Evolutionary conservation across 306 rosid species (phyloP), one percentile per base, ranked within the genome.

Genomic region (Cicer judaicum): DNA sequence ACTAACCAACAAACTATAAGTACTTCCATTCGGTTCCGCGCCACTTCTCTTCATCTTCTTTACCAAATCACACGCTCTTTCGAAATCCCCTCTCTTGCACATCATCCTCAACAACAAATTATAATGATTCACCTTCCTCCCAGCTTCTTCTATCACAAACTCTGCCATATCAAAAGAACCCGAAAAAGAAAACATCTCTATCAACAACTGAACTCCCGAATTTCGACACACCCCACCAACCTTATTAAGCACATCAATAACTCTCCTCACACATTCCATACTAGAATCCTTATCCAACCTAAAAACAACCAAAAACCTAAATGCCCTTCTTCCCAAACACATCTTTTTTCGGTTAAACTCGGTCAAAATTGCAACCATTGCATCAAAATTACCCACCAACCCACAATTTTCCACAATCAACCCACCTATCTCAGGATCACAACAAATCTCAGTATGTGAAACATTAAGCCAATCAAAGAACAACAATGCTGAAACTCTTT

Each of bases 331-430:
- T 16, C 70, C 64, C 79, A 84, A 78, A 49, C 64, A 44, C 57
- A 81, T 21, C 14, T 48, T 7, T 59, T 53, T 70, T 44, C 16
- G 61, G 9, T 63, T 79, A 41, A 84, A 85, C 6, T 81, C 88
- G 21, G 10, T 70, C 87, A 91, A 78, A 69, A 87, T 49, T 7
- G 56, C 43, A 79, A 79, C 72, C 93, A 91, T 85, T 7, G 80
- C 85, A 71, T 80, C 85, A 70, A 75, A 91, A 81, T 88, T 83
- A 38, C 78, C 86, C 14, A 93, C 80, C 12, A 85, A 43, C 43
- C 96, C 96, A 68, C 87, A 85, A 59, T 93, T 93, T 74, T 87
- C 84, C 77, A 89, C 70, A 78, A 85, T 72, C 84, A 88, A 78
- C 41, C 82, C 73, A 64, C 81, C 87, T 62, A 89, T 49, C 44